Base-by-base conservation (phyloP, 1,284 basidiomycete species). In the Pseudozyma pruni region DNA sequence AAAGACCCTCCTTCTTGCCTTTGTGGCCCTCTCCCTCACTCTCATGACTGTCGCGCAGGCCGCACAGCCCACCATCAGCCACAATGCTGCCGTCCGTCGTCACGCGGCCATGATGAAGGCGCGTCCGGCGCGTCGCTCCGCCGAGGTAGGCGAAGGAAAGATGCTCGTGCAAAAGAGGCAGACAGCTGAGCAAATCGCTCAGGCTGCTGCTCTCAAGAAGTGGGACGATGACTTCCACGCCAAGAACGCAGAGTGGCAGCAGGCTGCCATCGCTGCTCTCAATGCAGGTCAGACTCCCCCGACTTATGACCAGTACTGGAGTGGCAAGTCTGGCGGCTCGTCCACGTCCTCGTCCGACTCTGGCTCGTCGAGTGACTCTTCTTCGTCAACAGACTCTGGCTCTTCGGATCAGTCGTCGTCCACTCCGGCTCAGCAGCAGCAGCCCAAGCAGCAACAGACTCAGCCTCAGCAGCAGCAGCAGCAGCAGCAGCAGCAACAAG, bases 361-460 rank as follows among this genome's bases (percentile, higher is more conserved):
- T 76, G 82, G 55, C 80, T 79, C 29, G 77, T 81, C 63, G 29
- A 79, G 31, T n/a, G n/a, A n/a, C 55, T 80, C 53, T 74, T 79
- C 16, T 74, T 76, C 49, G 66, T 29, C 27, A 16, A 19, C 37
- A 3, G 19, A 20, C 37, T 39, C 37, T 22, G 20, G 20, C 37
- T 79, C 62, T 47, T 73, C 47, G n/a, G 44, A 46, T 42, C 38
- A 50, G 38, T 34, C 53, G 13, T 49, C 55, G 14, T 32, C 56
- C 16, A n/a, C 59, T 41, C 33, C 50, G 13, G 17, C 42, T 29
- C 23, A 43, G n/a, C 34, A 50, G 13, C 35, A 51, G 19, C 45
- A 49, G 32, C 47, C 42, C 35, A 39, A 39, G 37, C 42, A 38
- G 37, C 48, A 17, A 22, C 25, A 43, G 14, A n/a, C 25, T 22